phyloP scores from a whole-genome alignment of 164 flowering plant genomes.

The Aristolochia contorta region DNA sequence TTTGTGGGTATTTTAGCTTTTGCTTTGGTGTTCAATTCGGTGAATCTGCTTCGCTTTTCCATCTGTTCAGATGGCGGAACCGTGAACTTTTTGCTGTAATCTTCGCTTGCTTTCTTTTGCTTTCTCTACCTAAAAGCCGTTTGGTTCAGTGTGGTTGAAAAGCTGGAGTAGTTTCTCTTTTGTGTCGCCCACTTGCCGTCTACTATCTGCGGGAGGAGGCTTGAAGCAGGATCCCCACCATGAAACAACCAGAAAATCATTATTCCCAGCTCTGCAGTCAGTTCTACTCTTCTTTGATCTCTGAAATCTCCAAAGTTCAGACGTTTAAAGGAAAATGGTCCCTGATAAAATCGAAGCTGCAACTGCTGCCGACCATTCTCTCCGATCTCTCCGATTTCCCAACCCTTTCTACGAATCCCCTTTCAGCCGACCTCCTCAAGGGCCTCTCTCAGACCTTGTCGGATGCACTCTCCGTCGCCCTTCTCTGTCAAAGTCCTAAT shows the following conservation, averaged over 20 bases:
- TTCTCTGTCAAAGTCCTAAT: constrained; percentile 19
- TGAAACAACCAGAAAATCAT: constrained; percentile 16
- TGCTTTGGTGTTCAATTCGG: no score
- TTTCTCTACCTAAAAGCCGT: no score
- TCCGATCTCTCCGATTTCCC: constrained; percentile 40
- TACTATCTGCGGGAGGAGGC: not conserved
- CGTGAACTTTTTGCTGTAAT: not conserved
- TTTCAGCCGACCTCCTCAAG: constrained; percentile 34
- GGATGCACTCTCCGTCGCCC: constrained; percentile 27
- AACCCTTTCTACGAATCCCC: constrained; percentile 21
- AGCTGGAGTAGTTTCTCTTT: not conserved
- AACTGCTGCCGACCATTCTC: constrained; percentile 34
- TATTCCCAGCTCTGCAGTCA: constrained; percentile 7
- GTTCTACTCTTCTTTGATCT: constrained; percentile 12
- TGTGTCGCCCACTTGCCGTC: not conserved
- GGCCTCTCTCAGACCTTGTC: constrained; percentile 29
- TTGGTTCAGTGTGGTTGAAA: not conserved
- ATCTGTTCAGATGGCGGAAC: not conserved
- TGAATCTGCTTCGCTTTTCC: not conserved
- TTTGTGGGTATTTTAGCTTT: no score
- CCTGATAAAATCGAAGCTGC: constrained; percentile 29
- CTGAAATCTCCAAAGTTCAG: constrained; percentile 17
- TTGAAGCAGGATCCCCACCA: constrained; percentile 1
- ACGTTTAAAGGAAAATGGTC: constrained; percentile 49
- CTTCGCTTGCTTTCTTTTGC: not conserved